These are phyloP conservation scores for Nidularia sp. DNA, from an alignment of 768 basidiomycete genomes.

Conservation along the genomic window DNA sequence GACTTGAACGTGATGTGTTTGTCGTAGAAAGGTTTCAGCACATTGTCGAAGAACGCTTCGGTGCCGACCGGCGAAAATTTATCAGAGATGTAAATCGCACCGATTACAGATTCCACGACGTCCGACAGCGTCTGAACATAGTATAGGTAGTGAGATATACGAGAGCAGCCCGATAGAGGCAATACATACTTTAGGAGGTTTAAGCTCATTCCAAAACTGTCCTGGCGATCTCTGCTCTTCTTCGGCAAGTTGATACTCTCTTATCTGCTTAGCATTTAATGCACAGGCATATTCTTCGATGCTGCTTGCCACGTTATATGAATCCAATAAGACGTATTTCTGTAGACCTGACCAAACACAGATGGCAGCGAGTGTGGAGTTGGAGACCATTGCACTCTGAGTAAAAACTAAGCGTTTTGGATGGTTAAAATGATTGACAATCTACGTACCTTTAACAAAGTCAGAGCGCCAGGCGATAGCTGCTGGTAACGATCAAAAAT, in stretches of 20 bases:
- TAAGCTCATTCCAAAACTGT: constrained; percentile 76
- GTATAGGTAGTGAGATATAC: constrained; percentile 5
- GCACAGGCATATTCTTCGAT: constrained; percentile 52
- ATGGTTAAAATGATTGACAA: constrained; percentile 1
- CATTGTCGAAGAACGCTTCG: constrained; percentile 60
- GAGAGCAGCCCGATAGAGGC: background rate
- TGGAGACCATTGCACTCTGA: constrained; percentile 85
- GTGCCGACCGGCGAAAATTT: constrained; percentile 58
- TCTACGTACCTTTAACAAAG: constrained; percentile 63
- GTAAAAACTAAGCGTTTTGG: constrained; percentile 8
- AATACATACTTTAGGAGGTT: constrained; percentile 67
- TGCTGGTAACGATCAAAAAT: constrained; percentile 61
- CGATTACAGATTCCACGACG: constrained; percentile 75
- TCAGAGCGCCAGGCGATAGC: constrained; percentile 73
- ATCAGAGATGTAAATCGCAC: constrained; percentile 78
- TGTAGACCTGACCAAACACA: constrained; percentile 69
- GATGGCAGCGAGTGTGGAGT: constrained; percentile 70
- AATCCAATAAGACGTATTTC: constrained; percentile 55
- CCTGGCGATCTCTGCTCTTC: constrained; percentile 49
- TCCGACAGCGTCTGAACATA: constrained; percentile 64
- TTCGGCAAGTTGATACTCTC: constrained; percentile 44
- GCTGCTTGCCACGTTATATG: constrained; percentile 40
- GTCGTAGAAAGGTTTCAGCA: constrained; percentile 77
- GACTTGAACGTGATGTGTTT: constrained; percentile 69
- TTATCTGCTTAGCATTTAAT: constrained; percentile 38